A percentile compares a stretch with the other conserved stretches of the same genome.
Conservation (phyloP, 305 asterid species). For the Galium porrigens region DNA sequence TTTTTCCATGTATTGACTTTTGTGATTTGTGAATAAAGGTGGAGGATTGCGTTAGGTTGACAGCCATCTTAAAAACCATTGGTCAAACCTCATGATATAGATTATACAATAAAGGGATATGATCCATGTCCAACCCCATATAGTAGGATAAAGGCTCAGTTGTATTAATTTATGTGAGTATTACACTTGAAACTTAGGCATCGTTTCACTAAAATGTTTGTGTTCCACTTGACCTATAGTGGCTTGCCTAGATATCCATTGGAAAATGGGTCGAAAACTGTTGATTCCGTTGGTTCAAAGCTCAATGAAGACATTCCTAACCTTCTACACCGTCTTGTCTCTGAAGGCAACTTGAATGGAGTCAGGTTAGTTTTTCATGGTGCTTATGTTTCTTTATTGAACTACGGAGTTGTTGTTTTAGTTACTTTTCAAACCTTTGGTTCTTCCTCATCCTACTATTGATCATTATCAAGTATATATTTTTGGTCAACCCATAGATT, state of each 20-base stretch:
- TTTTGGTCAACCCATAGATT: constrained; percentile 6
- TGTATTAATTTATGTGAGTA: neutral
- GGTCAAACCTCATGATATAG: neutral
- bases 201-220: constrained; percentile 4
- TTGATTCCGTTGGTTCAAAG: constrained; percentile 32
- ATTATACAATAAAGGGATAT: too few species aligned
- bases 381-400: neutral
- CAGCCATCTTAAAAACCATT: too few species aligned
- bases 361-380: constrained; percentile 53
- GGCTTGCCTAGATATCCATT: constrained; percentile 38
- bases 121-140: neutral
- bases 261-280: constrained; percentile 45
- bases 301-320: constrained; percentile 43
- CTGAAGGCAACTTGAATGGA: constrained; percentile 65
- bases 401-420: neutral
- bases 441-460: neutral
- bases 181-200: neutral
- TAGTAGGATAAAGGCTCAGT: neutral
- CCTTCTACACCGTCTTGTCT: constrained; percentile 56
- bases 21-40: neutral
- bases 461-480: neutral
- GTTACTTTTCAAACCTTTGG: neutral
- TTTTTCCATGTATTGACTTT: too few species aligned
- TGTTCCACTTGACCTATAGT: constrained; percentile 28
- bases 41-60: neutral